Conservation (phyloP, 2,329 filamentous ascomycete species). For the Colletotrichum sp. region DNA sequence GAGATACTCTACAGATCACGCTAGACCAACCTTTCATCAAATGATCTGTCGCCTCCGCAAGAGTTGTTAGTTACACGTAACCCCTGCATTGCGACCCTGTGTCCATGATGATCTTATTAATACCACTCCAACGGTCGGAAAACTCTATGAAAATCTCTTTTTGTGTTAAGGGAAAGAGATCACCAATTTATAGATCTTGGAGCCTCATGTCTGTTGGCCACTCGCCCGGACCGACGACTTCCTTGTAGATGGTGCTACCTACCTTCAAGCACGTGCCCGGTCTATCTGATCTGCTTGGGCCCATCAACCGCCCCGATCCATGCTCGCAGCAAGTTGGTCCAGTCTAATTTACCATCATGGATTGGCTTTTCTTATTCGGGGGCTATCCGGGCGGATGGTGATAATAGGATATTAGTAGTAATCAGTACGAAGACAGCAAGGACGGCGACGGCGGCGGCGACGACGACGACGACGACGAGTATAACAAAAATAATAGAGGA, state of each 20-base stretch:
- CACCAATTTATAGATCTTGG: background rate
- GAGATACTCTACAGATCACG: background rate
- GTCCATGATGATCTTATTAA: too few species aligned
- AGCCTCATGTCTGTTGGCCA: background rate
- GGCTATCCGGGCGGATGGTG: background rate
- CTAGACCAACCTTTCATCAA: accelerated
- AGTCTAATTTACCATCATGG: background rate
- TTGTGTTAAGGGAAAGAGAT: accelerated
- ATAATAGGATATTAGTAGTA: background rate
- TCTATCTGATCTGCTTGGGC: background rate
- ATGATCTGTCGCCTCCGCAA: background rate
- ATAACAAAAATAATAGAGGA: too few species aligned
- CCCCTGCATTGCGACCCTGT: background rate
- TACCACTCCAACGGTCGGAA: accelerated
- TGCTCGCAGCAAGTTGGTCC: background rate
- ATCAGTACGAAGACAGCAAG: background rate
- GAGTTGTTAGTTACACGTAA: background rate
- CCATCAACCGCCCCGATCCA: background rate
- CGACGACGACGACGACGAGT: too few species aligned
- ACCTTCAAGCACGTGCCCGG: background rate
- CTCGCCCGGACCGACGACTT: background rate
- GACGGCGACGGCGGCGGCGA: too few species aligned
- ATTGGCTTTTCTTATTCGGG: too few species aligned
- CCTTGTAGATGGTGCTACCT: background rate
- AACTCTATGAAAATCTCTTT: too few species aligned